Evolutionary conservation across 1,139 yeast species (phyloP).

Genomic region (Suhomyces bribrorum): DNA sequence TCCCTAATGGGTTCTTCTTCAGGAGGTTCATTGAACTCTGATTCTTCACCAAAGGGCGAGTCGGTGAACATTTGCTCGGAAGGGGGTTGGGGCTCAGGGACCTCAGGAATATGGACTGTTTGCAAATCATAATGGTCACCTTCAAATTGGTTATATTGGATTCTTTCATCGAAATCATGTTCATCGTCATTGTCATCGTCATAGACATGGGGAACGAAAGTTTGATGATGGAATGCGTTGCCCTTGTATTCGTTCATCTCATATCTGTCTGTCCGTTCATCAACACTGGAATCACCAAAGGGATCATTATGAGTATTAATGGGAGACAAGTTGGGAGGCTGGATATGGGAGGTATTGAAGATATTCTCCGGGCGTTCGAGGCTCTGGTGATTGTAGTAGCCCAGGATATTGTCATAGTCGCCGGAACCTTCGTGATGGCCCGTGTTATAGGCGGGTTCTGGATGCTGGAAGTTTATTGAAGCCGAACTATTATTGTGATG

Average conservation of each 20-base stretch:
- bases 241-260: conserved; percentile 16
- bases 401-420: conserved; percentile 25
- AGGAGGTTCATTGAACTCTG: conserved; percentile 30
- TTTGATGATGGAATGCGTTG: conserved; percentile 31
- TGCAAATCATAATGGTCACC: conserved; percentile 50
- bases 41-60: conserved; percentile 36
- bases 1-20: conserved; percentile 36
- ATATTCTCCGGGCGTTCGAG: conserved; percentile 23
- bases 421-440: conserved; percentile 9
- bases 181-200: conserved; percentile 48
- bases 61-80: conserved; percentile 7
- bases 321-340: conserved; percentile 21
- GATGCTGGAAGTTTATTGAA: conserved; percentile 37
- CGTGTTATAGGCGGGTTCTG: conserved; percentile 29
- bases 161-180: conserved; percentile 41
- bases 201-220: conserved; percentile 51
- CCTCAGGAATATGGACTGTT: conserved; percentile 30
- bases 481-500: conserved; percentile 19
- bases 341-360: conserved; percentile 26
- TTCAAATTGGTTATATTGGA: conserved; percentile 42
- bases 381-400: conserved; percentile 19
- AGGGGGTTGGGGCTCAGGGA: conserved; percentile 16
- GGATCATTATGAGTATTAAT: conserved; percentile 16
- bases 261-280: conserved; percentile 16
- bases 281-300: conserved; percentile 7